A percentile compares a stretch with the other conserved stretches of the same genome.
These are phyloP conservation scores for Parastagonospora avenae DNA, from an alignment of 2,329 filamentous ascomycete species.

Conservation along the genomic window DNA sequence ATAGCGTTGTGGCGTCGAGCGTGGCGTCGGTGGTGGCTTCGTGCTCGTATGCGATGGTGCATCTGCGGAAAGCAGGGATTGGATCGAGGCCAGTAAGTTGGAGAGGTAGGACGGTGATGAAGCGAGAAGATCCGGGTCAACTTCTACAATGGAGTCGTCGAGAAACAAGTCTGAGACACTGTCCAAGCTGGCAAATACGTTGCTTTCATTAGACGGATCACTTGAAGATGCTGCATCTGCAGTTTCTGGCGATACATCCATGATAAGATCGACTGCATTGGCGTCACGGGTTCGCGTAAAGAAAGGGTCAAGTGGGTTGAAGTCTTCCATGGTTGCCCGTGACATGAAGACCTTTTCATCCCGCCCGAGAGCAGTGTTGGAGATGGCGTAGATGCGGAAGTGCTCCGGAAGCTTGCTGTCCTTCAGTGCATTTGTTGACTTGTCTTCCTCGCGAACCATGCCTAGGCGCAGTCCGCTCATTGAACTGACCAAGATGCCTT, in stretches of 20 bases:
- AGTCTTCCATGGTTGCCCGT: constrained; percentile 68
- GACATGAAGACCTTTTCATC: constrained; percentile 87
- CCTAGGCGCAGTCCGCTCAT: constrained; percentile 67
- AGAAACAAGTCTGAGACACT: constrained; percentile 33
- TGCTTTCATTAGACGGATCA: constrained; percentile 26
- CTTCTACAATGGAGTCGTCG: constrained; percentile 26
- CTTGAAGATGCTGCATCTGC: constrained; percentile 16
- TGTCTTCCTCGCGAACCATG: constrained; percentile 67
- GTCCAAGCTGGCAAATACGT: constrained; percentile 25
- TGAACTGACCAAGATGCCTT: constrained; percentile 65
- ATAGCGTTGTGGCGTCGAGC: constrained; percentile 25
- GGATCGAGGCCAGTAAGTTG: constrained; percentile 43
- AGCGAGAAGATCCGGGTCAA: constrained; percentile 29
- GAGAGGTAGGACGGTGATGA: constrained; percentile 39
- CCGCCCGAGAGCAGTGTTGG: constrained; percentile 78
- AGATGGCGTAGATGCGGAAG: constrained; percentile 80
- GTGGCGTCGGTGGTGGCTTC: constrained; percentile 9
- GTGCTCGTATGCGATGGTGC: constrained; percentile 15
- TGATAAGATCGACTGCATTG: constrained; percentile 73
- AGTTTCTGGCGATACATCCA: constrained; percentile 57
- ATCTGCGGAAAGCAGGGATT: constrained; percentile 39
- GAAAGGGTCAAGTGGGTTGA: constrained; percentile 79
- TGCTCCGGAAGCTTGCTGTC: constrained; percentile 42
- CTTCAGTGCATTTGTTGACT: constrained; percentile 44
- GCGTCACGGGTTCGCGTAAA: constrained; percentile 79